phyloP scores from a whole-genome alignment of 805 yeast genomes.

The Candida ascalaphidarum region DNA sequence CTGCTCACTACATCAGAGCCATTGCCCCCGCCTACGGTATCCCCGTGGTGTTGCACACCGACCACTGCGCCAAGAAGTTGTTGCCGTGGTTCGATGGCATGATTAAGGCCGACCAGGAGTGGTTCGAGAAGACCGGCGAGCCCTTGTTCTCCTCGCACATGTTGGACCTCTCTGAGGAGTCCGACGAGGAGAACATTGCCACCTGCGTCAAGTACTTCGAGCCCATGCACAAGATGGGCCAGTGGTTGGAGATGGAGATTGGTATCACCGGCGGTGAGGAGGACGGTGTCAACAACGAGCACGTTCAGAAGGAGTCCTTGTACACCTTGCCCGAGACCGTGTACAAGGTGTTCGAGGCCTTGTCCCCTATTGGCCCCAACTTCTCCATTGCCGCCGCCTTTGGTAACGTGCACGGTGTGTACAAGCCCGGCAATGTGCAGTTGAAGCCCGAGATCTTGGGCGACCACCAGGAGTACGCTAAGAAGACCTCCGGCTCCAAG shows the following conservation, averaged over 20 bases:
- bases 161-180: slow-evolving; percentile 96
- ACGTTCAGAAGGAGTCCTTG: slow-evolving; percentile 75
- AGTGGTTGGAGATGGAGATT: slow-evolving; percentile 99
- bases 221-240: slow-evolving; percentile 89
- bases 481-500: slow-evolving; percentile 48
- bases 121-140: slow-evolving; percentile 78
- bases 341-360: slow-evolving; percentile 82
- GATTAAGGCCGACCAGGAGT: slow-evolving; percentile 93
- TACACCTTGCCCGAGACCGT: slow-evolving; percentile 97
- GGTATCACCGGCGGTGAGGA: slow-evolving; percentile 99
- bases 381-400: slow-evolving; percentile 99
- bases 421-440: slow-evolving; percentile 97
- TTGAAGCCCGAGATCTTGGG: slow-evolving; percentile 89
- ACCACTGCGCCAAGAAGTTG: slow-evolving; percentile 97
- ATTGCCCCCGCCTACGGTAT: slow-evolving; percentile 95
- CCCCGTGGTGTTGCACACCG: slow-evolving; percentile 96
- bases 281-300: slow-evolving; percentile 99
- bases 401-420: slow-evolving; percentile 99
- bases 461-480: slow-evolving; percentile 89
- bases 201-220: slow-evolving; percentile 91
- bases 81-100: slow-evolving; percentile 99
- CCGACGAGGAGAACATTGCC: slow-evolving; percentile 91
- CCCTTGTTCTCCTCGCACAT: slow-evolving; percentile 98
- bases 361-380: slow-evolving; percentile 87
- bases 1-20: slow-evolving; percentile 95